Evolutionary conservation across 768 basidiomycete species (phyloP).

Genomic region (Amanita molliuscula): DNA sequence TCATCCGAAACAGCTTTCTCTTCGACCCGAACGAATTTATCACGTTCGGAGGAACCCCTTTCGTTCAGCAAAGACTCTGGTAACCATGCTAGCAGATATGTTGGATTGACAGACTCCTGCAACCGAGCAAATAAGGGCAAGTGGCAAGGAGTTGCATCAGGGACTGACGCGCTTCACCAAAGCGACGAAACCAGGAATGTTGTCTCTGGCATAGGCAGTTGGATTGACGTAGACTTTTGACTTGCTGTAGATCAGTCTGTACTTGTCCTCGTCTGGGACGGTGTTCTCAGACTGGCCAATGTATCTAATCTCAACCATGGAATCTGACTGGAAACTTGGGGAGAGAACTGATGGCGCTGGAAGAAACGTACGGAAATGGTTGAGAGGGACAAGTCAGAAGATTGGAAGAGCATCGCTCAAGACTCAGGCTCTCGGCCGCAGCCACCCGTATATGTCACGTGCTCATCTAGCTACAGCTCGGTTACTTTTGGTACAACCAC

Average conservation of each 20-base stretch:
- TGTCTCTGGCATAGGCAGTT: slow-evolving; percentile 83
- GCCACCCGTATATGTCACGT: slow-evolving; percentile 1
- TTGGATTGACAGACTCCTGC: slow-evolving; percentile 68
- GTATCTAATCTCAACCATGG: slow-evolving; percentile 73
- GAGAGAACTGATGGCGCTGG: neutral
- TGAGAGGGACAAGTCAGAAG: slow-evolving; percentile 28
- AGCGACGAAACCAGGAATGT: slow-evolving; percentile 88
- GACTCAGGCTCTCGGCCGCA: neutral
- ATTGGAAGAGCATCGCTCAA: slow-evolving; percentile 20
- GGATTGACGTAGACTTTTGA: slow-evolving; percentile 96
- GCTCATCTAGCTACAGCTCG: neutral
- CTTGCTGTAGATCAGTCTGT: slow-evolving; percentile 79
- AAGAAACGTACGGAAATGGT: slow-evolving; percentile 32
- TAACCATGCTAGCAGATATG: slow-evolving; percentile 86
- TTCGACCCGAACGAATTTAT: slow-evolving; percentile 83
- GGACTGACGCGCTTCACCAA: slow-evolving; percentile 76
- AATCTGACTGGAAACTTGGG: slow-evolving; percentile 28
- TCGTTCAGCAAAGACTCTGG: slow-evolving; percentile 79
- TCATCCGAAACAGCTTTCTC: slow-evolving; percentile 48
- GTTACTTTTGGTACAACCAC: slow-evolving; percentile 88
- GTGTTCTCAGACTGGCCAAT: slow-evolving; percentile 15
- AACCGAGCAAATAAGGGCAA: slow-evolving; percentile 4
- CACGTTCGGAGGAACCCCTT: slow-evolving; percentile 76
- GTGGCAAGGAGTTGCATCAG: neutral
- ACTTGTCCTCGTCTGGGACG: slow-evolving; percentile 44